These are phyloP conservation scores for Dactylonectria macrodidyma DNA, from an alignment of 2,329 filamentous ascomycete genomes.

Conservation along the genomic window DNA sequence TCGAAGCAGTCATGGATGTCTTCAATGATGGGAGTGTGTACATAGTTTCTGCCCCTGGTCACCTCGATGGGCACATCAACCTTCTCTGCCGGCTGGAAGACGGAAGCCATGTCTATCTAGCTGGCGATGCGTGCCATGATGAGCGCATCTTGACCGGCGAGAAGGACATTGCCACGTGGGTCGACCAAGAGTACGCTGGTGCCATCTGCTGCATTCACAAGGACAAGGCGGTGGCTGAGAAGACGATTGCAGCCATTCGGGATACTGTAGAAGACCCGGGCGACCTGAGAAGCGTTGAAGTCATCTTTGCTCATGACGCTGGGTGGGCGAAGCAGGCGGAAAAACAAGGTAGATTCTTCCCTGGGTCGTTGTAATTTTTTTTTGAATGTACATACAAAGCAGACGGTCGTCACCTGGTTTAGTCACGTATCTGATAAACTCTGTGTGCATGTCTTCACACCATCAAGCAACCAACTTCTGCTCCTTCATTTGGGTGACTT, in stretches of 20 bases:
- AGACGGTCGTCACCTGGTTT: not conserved
- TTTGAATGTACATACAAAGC: not conserved
- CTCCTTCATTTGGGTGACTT: not conserved
- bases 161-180: constrained; percentile 29
- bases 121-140: constrained; percentile 29
- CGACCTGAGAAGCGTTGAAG: constrained; percentile 15
- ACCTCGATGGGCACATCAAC: constrained; percentile 31
- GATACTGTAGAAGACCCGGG: constrained; percentile 5
- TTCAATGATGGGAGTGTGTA: constrained; percentile 29
- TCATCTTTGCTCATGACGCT: constrained; percentile 32
- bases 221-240: constrained; percentile 11
- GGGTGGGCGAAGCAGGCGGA: constrained; percentile 18
- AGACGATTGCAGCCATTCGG: constrained; percentile 17
- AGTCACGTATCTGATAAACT: not conserved
- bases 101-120: constrained; percentile 26
- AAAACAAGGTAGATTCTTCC: not conserved
- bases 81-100: constrained; percentile 21
- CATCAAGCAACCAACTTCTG: not conserved
- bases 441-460: not conserved
- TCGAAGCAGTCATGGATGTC: constrained; percentile 23
- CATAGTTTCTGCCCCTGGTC: constrained; percentile 23
- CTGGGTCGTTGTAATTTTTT: not conserved
- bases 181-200: constrained; percentile 6
- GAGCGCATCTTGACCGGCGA: constrained; percentile 19
- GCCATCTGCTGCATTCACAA: constrained; percentile 28